Base-by-base conservation (phyloP, 176 grass and related monocot species). In the Paspalum vaginatum region DNA sequence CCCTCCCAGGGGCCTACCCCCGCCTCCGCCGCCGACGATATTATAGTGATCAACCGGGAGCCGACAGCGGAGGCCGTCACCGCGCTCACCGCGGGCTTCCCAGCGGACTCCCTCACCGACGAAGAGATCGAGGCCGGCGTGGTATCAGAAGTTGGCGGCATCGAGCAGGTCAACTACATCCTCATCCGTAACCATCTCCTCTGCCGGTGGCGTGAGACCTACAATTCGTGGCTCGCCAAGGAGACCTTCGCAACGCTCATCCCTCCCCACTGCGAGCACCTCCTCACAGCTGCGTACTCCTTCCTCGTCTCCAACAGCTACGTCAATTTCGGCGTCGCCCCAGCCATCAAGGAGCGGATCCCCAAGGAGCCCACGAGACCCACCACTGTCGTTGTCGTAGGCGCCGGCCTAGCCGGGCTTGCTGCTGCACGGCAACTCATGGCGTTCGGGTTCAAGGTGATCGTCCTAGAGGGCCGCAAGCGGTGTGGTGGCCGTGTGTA, bases 111-210 rank as follows among this genome's bases (percentile, higher is more conserved):
- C 44, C 90, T 99, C 75, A 99, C 96, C 70, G 96, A 99, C 48
- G 96, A 99, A 85, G 96, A 99, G 92, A 95, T 99, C 51, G 96
- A 99, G 80, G 96, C 92, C 2, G 88, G 88, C 79, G 92, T 99
- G 61, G 92, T 99, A 53, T 91, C 96, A 5, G 90, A 91, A 68
- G 80, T 99, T 12, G 96, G 92, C 48, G 96, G 96, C 72, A 99
- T 99, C 64, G 92, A 99, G 82, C 96, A 99, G 92, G 96, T 99
- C 39, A 99, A 99, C 70, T 95, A 99, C 83, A 95, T 99, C 75
- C 92, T 99, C 70, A 93, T 99, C 61, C 92, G 92, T 53, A 99
- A 99, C 84, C 96, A 99, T 79, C 90, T 91, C 52, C 86, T 99
- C 72, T 81, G 77, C 52, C 57, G 68, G 82, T 99, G 96, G 96